These are phyloP conservation scores for Pythium monospermum DNA, from an alignment of 352 stramenopile genomes.

Conservation along the genomic window DNA sequence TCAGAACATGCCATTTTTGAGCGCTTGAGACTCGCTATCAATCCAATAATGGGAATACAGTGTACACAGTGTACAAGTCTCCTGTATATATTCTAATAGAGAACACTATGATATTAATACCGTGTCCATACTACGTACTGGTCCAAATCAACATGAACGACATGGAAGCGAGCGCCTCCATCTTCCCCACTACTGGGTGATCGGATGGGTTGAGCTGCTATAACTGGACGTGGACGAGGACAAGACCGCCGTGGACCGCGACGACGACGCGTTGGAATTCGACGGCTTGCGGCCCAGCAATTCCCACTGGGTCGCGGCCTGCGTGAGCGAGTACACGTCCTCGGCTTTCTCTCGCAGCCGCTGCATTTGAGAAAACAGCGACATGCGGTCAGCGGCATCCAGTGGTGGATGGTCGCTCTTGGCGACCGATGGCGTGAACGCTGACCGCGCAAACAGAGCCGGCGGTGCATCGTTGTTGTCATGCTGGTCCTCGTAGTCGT, in stretches of 20 bases:
- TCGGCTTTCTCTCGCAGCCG: conserved; percentile 17
- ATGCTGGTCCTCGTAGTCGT: not conserved
- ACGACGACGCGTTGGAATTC: conserved; percentile 10
- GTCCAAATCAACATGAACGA: too few relatives aligned
- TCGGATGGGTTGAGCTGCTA: too few relatives aligned
- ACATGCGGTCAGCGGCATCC: conserved; percentile 13
- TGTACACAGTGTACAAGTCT: too few relatives aligned
- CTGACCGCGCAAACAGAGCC: conserved; percentile 7
- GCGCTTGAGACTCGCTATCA: too few relatives aligned
- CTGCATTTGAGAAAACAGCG: conserved; percentile 21
- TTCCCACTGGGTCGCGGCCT: conserved; percentile 17
- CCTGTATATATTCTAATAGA: too few relatives aligned
- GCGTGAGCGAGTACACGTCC: conserved; percentile 17
- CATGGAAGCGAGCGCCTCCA: too few relatives aligned
- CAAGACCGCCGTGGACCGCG: conserved; percentile 10
- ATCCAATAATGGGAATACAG: too few relatives aligned
- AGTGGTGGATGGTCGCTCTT: conserved; percentile 13
- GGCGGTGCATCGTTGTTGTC: conserved; percentile 3
- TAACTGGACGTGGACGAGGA: conserved; percentile 13
- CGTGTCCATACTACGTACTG: too few relatives aligned
- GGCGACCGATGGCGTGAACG: conserved; percentile 11
- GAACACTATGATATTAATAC: too few relatives aligned
- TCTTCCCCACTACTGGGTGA: too few relatives aligned
- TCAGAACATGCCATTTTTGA: too few relatives aligned
- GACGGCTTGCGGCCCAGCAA: conserved; percentile 11